Evolutionary conservation across 176 grass and related monocot genomes (phyloP).

Genomic region (Poa pratensis): DNA sequence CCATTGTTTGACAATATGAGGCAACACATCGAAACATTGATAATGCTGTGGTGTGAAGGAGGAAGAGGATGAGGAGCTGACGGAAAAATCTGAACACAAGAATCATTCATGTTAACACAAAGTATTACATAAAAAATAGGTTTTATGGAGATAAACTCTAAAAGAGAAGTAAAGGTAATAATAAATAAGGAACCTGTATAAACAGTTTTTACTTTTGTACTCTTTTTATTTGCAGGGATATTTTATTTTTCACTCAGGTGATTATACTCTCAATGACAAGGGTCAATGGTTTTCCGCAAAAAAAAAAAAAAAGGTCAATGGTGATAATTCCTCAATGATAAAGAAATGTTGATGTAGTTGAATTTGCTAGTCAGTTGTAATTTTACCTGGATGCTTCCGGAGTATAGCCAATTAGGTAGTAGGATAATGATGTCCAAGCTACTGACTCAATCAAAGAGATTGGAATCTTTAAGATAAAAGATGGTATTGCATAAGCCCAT

Average conservation of each 20-base stretch:
- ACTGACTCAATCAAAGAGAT: constrained; percentile 71
- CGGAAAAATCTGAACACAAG: constrained; percentile 57
- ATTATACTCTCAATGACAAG: not conserved
- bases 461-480: constrained; percentile 71
- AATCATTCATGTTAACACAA: constrained; percentile 6
- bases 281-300: no score
- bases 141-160: not conserved
- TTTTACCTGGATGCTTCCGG: constrained; percentile 66
- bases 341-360: not conserved
- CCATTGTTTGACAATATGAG: constrained; percentile 60
- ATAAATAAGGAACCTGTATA: not conserved
- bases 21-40: constrained; percentile 69
- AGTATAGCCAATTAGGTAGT: constrained; percentile 85
- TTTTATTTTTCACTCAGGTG: not conserved
- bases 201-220: not conserved
- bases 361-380: constrained; percentile 8
- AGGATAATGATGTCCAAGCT: constrained; percentile 79
- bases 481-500: constrained; percentile 86
- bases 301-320: no score
- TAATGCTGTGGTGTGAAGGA: constrained; percentile 55
- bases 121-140: not conserved
- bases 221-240: not conserved
- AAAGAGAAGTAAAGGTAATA: not conserved
- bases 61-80: constrained; percentile 67
- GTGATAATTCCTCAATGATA: not conserved